Evolutionary conservation across 768 basidiomycete genomes (phyloP).

Genomic region (Tubosaeta sp.): DNA sequence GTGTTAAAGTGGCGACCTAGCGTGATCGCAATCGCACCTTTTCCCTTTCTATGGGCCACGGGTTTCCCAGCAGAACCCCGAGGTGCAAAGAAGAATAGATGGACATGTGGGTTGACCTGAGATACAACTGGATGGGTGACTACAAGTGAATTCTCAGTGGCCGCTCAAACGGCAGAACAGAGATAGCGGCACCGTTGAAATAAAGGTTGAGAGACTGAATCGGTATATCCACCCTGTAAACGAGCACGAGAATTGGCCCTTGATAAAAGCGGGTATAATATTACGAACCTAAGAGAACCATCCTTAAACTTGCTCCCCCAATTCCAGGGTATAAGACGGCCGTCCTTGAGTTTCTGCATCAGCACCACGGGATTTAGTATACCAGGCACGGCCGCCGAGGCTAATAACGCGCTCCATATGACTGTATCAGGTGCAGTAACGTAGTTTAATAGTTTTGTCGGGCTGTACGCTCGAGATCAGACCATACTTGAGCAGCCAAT

Average conservation of each 20-base stretch:
- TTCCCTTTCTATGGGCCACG: slow-evolving; percentile 90
- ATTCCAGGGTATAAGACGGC: slow-evolving; percentile 83
- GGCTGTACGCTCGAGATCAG: slow-evolving; percentile 41
- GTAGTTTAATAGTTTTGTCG: slow-evolving; percentile 94
- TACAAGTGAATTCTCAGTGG: slow-evolving; percentile 22
- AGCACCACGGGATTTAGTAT: slow-evolving; percentile 94
- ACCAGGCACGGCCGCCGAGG: slow-evolving; percentile 93
- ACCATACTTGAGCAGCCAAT: background rate
- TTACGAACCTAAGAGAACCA: slow-evolving; percentile 71
- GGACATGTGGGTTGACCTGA: slow-evolving; percentile 89
- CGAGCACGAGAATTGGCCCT: background rate
- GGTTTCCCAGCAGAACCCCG: slow-evolving; percentile 88
- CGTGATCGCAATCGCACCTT: slow-evolving; percentile 44
- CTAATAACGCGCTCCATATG: slow-evolving; percentile 77
- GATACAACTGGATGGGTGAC: slow-evolving; percentile 93
- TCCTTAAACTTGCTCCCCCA: slow-evolving; percentile 95
- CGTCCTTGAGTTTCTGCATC: slow-evolving; percentile 85
- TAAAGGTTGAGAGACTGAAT: slow-evolving; percentile 84
- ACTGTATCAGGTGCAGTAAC: slow-evolving; percentile 92
- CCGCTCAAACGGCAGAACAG: background rate
- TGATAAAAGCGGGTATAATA: background rate
- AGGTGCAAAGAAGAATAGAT: slow-evolving; percentile 93
- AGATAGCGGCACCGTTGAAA: slow-evolving; percentile 60
- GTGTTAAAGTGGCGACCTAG: background rate
- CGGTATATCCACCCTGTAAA: slow-evolving; percentile 85